phyloP scores from a whole-genome alignment of 2,329 filamentous ascomycete genomes.

The Myriosclerotinia duriaeana region DNA sequence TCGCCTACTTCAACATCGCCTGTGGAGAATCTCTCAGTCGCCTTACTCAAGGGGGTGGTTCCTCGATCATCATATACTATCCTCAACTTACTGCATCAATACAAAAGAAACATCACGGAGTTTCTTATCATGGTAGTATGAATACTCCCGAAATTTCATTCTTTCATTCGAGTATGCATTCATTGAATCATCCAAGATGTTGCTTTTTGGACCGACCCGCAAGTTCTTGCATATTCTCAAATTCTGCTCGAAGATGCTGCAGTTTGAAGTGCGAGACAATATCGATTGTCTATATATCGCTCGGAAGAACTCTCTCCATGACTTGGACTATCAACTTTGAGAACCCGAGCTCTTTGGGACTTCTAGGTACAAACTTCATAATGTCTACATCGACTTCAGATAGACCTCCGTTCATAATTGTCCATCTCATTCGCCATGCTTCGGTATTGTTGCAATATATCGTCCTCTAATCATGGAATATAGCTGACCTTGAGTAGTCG shows the following conservation, averaged over 20 bases:
- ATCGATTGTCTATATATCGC: background rate
- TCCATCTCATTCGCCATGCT: background rate
- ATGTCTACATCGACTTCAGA: background rate
- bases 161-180: background rate
- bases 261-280: background rate
- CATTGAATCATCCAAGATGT: no score
- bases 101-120: no score
- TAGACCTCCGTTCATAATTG: background rate
- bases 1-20: no score
- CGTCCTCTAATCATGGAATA: rapidly evolving
- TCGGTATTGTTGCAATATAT: background rate
- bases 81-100: no score
- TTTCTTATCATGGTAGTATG: no score
- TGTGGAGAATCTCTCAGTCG: no score
- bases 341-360: background rate
- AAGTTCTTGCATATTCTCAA: constrained; percentile 2
- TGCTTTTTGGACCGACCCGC: background rate
- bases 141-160: no score
- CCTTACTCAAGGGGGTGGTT: no score
- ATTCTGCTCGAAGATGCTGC: background rate
- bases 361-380: background rate
- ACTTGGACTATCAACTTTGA: background rate
- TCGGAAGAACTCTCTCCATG: background rate
- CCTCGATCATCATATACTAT: no score
- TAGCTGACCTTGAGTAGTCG: background rate